A percentile compares a stretch with the other conserved stretches of the same genome.
These are phyloP conservation scores for Aethionema arabicum DNA, from an alignment of 345 rosid species.

Conservation along the genomic window DNA sequence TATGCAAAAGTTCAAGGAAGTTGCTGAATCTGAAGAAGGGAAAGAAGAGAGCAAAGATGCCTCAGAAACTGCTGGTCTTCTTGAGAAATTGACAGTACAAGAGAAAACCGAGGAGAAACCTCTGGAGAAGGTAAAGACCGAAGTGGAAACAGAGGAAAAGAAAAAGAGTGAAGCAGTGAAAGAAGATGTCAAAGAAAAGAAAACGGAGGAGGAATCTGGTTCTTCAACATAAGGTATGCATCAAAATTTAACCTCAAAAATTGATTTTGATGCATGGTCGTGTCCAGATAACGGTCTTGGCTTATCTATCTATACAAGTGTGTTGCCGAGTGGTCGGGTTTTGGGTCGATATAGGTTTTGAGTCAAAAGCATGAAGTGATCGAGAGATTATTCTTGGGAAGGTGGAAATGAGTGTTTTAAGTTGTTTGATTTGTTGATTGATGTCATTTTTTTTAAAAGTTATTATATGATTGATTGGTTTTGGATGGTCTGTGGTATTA, in stretches of 20 bases:
- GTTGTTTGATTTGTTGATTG: slow-evolving; percentile 25
- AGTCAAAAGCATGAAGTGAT: slow-evolving; percentile 20
- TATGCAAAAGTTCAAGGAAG: slow-evolving; percentile 73
- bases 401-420: slow-evolving; percentile 2
- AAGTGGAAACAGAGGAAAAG: slow-evolving; percentile 42
- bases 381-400: background rate
- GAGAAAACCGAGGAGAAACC: slow-evolving; percentile 53
- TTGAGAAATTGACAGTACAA: slow-evolving; percentile 68
- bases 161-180: slow-evolving; percentile 35
- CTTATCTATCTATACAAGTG: slow-evolving; percentile 29
- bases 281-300: slow-evolving; percentile 25
- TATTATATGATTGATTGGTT: slow-evolving; percentile 12
- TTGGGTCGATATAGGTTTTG: slow-evolving; percentile 30
- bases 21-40: slow-evolving; percentile 57
- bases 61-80: slow-evolving; percentile 62
- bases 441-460: slow-evolving; percentile 15
- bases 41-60: slow-evolving; percentile 79
- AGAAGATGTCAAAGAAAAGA: slow-evolving; percentile 44
- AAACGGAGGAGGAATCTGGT: slow-evolving; percentile 50
- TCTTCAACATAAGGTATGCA: slow-evolving; percentile 44
- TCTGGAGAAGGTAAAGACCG: slow-evolving; percentile 37
- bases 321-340: slow-evolving; percentile 10
- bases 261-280: slow-evolving; percentile 26
- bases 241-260: slow-evolving; percentile 22
- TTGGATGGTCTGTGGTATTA: slow-evolving; percentile 11